A percentile compares a stretch with the other conserved stretches of the same genome.
Evolutionary conservation across 1,284 basidiomycete species (phyloP).

Genomic region (Rhodotorula sp.): DNA sequence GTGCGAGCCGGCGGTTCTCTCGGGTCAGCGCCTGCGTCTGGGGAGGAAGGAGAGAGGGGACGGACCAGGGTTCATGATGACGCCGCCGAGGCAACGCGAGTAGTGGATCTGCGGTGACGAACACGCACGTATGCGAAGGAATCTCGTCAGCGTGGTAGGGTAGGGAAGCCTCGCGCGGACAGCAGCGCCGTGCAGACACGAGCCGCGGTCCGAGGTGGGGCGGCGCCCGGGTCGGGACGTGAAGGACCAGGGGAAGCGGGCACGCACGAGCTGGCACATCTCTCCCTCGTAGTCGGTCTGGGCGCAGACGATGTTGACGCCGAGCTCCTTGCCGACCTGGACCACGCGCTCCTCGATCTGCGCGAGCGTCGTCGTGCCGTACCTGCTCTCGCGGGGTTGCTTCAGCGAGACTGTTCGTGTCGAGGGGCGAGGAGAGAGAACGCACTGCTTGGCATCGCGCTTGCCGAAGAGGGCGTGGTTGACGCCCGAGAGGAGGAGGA

Average conservation of each 20-base stretch:
- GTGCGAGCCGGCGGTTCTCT: not conserved
- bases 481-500: slow-evolving; percentile 40
- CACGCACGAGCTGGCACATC: slow-evolving; percentile 34
- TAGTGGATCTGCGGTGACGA: slow-evolving; percentile 31
- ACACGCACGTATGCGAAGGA: too few relatives aligned
- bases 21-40: not conserved
- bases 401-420: accelerated
- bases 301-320: slow-evolving; percentile 44
- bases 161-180: too few relatives aligned
- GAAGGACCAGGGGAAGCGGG: not conserved
- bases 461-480: slow-evolving; percentile 46
- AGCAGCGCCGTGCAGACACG: not conserved
- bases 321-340: slow-evolving; percentile 38
- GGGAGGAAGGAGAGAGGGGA: not conserved
- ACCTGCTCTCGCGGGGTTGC: slow-evolving; percentile 6
- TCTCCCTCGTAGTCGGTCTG: slow-evolving; percentile 46
- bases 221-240: too few relatives aligned
- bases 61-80: slow-evolving; percentile 42
- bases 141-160: not conserved
- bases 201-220: not conserved
- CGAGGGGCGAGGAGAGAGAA: not conserved
- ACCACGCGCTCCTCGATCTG: slow-evolving; percentile 43
- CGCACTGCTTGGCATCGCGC: slow-evolving; percentile 41
- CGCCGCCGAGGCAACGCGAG: slow-evolving; percentile 41
- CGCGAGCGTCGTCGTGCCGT: slow-evolving; percentile 43